Percentiles rank a stretch among this genome's conserved stretches.
Conservation (phyloP, 2,329 filamentous ascomycete genomes). For the Fusarium chaquense region DNA sequence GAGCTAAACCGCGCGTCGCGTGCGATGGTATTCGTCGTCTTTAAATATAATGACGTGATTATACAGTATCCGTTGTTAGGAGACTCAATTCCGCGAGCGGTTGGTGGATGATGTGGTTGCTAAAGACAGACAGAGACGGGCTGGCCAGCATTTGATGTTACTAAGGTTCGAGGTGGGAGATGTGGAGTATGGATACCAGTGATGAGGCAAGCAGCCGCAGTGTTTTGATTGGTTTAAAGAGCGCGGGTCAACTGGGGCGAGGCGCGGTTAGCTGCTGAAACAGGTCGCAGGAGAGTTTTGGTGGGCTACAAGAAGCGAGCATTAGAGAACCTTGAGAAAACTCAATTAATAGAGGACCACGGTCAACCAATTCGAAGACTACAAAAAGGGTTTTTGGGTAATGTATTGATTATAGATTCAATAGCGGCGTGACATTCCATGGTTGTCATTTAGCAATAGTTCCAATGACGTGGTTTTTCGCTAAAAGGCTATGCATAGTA, state of each 20-base stretch:
- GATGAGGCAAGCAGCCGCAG: conserved; percentile 40
- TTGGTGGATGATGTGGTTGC: conserved; percentile 41
- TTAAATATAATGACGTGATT: conserved; percentile 25
- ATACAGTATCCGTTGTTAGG: conserved; percentile 23
- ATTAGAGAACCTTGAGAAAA: conserved; percentile 1
- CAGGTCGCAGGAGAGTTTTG: conserved; percentile 13
- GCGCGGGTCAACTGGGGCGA: conserved; percentile 33
- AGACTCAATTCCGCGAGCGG: conserved; percentile 38
- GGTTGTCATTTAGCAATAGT: conserved; percentile 19
- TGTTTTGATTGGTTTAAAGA: conserved; percentile 42
- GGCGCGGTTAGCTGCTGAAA: conserved; percentile 42
- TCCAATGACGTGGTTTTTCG: conserved; percentile 29
- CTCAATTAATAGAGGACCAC: background rate
- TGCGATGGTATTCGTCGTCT: conserved; percentile 20
- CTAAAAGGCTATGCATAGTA: conserved; percentile 23
- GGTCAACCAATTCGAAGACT: background rate
- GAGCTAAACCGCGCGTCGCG: conserved; percentile 31
- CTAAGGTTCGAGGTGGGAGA: conserved; percentile 44
- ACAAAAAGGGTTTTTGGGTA: background rate
- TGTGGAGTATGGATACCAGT: conserved; percentile 18
- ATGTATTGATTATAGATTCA: background rate
- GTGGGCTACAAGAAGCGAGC: conserved; percentile 3
- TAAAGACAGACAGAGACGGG: conserved; percentile 31
- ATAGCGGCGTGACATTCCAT: background rate
- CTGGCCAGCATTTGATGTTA: conserved; percentile 37